Conservation (phyloP, 148 eudicot genomes). For the Cornus kousa region DNA sequence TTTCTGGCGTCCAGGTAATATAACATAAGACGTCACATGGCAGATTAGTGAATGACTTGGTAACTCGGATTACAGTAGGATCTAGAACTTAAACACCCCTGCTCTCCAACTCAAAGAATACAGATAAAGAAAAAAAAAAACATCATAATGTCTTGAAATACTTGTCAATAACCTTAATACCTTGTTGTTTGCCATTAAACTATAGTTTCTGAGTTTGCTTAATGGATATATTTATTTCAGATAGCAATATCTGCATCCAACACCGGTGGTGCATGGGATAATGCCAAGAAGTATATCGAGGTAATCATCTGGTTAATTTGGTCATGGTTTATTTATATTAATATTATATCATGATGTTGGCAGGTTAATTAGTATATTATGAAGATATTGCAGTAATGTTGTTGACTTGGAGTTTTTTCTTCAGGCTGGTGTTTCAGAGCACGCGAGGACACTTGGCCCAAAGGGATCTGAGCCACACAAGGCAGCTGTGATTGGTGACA, state of each 20-base stretch:
- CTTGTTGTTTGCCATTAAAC: not conserved
- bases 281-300: conserved; percentile 95
- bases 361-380: not conserved
- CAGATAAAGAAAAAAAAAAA: not conserved
- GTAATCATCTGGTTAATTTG: conserved; percentile 25
- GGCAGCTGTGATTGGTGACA: conserved; percentile 91
- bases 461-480: conserved; percentile 90
- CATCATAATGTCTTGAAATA: not conserved
- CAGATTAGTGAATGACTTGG: conserved; percentile 2
- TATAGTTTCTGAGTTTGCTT: not conserved
- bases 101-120: not conserved
- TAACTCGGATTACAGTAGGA: not conserved
- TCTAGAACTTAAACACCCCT: not conserved
- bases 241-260: conserved; percentile 87
- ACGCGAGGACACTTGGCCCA: conserved; percentile 75
- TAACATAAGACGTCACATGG: not conserved
- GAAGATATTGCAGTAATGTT: no score
- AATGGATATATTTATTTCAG: conserved; percentile 23
- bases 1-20: conserved; percentile 57
- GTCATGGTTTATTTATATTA: not conserved
- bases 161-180: not conserved
- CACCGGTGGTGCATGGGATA: conserved; percentile 96
- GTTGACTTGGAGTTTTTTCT: not conserved
- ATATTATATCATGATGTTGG: not conserved
- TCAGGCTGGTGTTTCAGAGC: conserved; percentile 88